A percentile compares a stretch with the other conserved stretches of the same genome.
Conservation (phyloP, 768 basidiomycete genomes). For the Naganishia onofrii region DNA sequence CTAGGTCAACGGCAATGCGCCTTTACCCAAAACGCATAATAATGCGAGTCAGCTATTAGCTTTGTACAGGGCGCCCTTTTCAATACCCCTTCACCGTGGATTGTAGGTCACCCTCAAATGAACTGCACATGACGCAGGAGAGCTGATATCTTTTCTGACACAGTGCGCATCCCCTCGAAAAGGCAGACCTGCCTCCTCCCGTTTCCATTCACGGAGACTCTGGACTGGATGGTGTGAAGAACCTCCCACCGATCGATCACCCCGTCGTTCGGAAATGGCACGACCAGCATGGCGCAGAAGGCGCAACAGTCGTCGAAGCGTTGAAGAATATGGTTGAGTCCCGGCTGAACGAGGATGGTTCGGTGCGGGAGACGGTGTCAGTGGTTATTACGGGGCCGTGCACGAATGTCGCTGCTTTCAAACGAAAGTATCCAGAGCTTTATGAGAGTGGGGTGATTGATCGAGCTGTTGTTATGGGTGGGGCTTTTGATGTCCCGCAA, state of each 20-base stretch:
- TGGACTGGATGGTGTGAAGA: constrained; percentile 25
- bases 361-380: constrained; percentile 20
- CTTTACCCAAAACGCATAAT: constrained; percentile 20
- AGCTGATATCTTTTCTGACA: neutral
- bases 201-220: constrained; percentile 28
- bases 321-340: constrained; percentile 18
- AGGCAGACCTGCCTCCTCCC: constrained; percentile 25
- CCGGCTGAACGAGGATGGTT: constrained; percentile 10
- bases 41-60: constrained; percentile 29
- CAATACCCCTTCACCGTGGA: constrained; percentile 24
- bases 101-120: constrained; percentile 12
- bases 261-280: constrained; percentile 25
- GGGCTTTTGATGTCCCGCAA: constrained; percentile 28
- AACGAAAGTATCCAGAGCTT: constrained; percentile 6
- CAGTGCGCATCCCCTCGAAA: constrained; percentile 28
- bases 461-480: constrained; percentile 29
- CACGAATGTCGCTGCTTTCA: constrained; percentile 30
- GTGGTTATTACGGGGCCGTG: constrained; percentile 30
- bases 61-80: constrained; percentile 18
- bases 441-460: constrained; percentile 25
- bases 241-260: constrained; percentile 18
- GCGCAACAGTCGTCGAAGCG: constrained; percentile 15
- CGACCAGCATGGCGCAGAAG: constrained; percentile 3
- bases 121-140: too few relatives aligned
- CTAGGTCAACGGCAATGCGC: constrained; percentile 30